Percentiles rank a stretch among this genome's conserved stretches.
phyloP scores from a whole-genome alignment of 495 filamentous ascomycete genomes.

The Sporormia fimetaria region DNA sequence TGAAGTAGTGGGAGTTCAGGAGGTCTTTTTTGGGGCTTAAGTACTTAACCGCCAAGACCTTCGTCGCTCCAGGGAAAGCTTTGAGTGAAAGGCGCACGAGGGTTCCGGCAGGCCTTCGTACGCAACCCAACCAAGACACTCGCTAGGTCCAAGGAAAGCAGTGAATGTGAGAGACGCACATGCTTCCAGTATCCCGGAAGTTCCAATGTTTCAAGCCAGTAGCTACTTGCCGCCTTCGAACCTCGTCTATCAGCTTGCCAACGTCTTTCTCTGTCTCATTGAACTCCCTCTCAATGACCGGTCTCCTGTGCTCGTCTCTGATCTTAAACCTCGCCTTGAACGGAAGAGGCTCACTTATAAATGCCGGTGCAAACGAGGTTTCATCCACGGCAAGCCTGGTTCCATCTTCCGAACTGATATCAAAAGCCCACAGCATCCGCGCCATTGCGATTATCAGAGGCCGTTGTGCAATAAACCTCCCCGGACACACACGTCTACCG shows the following conservation, averaged over 20 bases:
- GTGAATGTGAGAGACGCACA: too few relatives aligned
- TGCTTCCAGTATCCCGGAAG: too few relatives aligned
- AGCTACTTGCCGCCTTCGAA: not conserved
- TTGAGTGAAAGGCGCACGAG: too few relatives aligned
- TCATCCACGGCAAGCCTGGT: not conserved
- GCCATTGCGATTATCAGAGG: conserved; percentile 2
- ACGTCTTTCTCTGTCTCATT: not conserved
- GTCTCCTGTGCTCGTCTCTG: not conserved
- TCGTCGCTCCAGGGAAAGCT: too few relatives aligned
- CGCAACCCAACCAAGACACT: too few relatives aligned
- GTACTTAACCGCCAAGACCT: too few relatives aligned
- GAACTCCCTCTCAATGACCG: not conserved
- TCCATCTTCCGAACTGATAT: not conserved
- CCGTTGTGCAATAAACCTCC: conserved; percentile 8
- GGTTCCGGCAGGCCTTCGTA: too few relatives aligned
- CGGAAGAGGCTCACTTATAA: not conserved
- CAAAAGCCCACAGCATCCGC: conserved; percentile 13
- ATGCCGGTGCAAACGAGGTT: not conserved
- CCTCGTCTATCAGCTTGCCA: not conserved
- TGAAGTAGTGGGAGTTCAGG: too few relatives aligned
- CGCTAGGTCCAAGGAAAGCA: too few relatives aligned
- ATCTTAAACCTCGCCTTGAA: not conserved
- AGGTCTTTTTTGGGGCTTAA: too few relatives aligned
- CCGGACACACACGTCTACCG: conserved; percentile 8
- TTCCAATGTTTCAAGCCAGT: not conserved